Evolutionary conservation across 2,329 filamentous ascomycete species (phyloP).

Genomic region (Penicillium sp.): DNA sequence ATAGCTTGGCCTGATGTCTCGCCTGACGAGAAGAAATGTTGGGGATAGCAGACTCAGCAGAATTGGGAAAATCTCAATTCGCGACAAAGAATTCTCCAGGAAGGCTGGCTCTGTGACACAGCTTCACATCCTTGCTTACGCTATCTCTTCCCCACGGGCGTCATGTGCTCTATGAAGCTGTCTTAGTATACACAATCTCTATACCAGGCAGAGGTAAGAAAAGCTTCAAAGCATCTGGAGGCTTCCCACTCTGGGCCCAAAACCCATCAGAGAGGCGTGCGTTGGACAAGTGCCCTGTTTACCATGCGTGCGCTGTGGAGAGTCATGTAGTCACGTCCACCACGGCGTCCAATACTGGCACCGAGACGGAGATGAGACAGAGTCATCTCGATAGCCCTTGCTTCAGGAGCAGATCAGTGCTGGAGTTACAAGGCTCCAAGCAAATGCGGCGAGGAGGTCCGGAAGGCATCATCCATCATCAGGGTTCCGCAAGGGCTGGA

Average conservation of each 20-base stretch:
- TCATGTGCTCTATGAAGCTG: background rate
- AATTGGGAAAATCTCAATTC: background rate
- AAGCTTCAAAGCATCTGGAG: background rate
- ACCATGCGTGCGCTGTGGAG: background rate
- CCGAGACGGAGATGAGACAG: background rate
- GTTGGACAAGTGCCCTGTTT: slow-evolving; percentile 5
- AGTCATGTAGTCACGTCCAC: background rate
- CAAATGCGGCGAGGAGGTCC: background rate
- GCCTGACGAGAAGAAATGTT: slow-evolving; percentile 5
- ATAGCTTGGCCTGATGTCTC: background rate
- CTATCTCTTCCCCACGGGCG: background rate
- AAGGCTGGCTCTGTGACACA: slow-evolving; percentile 1
- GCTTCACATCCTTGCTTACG: background rate
- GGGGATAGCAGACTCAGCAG: background rate
- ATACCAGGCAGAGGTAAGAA: background rate
- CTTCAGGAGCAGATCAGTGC: slow-evolving; percentile 2
- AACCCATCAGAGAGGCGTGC: background rate
- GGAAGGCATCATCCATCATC: slow-evolving; percentile 10
- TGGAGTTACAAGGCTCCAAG: background rate
- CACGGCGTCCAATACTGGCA: background rate
- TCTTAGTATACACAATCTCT: background rate
- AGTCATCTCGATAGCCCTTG: slow-evolving; percentile 10
- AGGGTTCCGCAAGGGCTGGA: slow-evolving; percentile 15
- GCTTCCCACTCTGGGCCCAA: background rate
- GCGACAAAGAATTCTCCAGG: slow-evolving; percentile 3